These are phyloP conservation scores for Aureobasidium sp. DNA, from an alignment of 2,329 filamentous ascomycete species.

Conservation along the genomic window DNA sequence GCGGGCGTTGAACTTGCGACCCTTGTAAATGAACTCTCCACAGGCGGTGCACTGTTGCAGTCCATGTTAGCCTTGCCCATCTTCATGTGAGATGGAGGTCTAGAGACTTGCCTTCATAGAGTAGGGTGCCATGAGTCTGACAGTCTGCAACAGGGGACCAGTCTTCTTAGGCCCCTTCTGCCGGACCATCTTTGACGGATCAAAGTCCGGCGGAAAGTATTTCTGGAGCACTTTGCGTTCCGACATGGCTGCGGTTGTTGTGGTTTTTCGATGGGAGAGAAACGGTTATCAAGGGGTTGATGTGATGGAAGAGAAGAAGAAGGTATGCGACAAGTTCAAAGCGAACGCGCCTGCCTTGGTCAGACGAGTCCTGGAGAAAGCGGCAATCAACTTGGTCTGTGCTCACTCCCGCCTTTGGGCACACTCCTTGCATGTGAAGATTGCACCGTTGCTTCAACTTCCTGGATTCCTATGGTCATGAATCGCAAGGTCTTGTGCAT, in stretches of 20 bases:
- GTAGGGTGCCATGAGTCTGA: constrained; percentile 85
- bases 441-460: too few species aligned
- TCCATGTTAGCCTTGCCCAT: too few species aligned
- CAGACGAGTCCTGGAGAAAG: neutral
- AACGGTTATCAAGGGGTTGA: too few species aligned
- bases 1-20: constrained; percentile 68
- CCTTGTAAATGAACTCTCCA: constrained; percentile 46
- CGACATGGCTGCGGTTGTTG: constrained; percentile 51
- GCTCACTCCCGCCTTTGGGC: neutral
- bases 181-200: constrained; percentile 65
- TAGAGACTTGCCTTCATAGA: constrained; percentile 48
- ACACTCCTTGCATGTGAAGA: neutral
- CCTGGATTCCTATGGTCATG: too few species aligned
- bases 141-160: constrained; percentile 70
- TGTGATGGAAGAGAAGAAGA: neutral
- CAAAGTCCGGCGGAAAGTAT: constrained; percentile 72
- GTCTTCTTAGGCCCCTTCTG: constrained; percentile 61
- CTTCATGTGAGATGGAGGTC: too few species aligned
- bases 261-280: too few species aligned
- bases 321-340: neutral
- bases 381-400: neutral
- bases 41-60: too few species aligned
- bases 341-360: neutral
- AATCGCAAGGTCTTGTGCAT: too few species aligned
- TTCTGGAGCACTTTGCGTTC: constrained; percentile 71